These are phyloP conservation scores for Geotrichum candidum DNA, from an alignment of 1,139 yeast genomes.

Conservation along the genomic window DNA sequence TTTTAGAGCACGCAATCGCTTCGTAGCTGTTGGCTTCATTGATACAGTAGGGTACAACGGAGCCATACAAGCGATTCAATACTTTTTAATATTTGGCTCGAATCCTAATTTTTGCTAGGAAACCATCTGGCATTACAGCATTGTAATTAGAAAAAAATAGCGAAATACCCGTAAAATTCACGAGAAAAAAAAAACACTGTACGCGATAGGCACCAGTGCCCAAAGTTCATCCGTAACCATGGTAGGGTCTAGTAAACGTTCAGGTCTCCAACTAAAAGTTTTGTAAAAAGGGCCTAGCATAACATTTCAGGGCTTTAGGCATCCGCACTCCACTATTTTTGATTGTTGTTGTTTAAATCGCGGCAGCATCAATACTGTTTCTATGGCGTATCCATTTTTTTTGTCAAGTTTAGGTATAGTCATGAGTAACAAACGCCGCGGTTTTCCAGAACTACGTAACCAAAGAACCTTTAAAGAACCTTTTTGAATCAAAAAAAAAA, in stretches of 20 bases:
- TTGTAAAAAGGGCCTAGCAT: not conserved
- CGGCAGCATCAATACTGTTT: not conserved
- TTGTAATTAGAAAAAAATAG: not conserved
- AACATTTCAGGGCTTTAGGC: not conserved
- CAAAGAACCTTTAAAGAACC: no score
- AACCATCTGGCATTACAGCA: not conserved
- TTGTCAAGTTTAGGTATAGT: not conserved
- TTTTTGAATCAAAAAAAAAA: not conserved
- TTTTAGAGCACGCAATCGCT: no score
- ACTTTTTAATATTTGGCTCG: no score
- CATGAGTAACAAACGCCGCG: not conserved
- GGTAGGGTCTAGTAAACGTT: not conserved
- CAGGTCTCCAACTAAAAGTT: not conserved
- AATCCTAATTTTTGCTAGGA: not conserved
- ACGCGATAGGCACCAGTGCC: not conserved
- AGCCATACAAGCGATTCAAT: no score
- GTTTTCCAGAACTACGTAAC: not conserved
- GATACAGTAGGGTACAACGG: no score
- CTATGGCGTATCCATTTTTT: not conserved
- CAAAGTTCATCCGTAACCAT: not conserved
- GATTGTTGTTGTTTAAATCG: not conserved
- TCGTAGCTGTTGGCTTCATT: no score
- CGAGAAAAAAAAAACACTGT: not conserved
- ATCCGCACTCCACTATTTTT: not conserved
- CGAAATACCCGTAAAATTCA: not conserved